Base-by-base conservation (phyloP, 1,284 basidiomycete species). In the Thecaphora thlaspeos region DNA sequence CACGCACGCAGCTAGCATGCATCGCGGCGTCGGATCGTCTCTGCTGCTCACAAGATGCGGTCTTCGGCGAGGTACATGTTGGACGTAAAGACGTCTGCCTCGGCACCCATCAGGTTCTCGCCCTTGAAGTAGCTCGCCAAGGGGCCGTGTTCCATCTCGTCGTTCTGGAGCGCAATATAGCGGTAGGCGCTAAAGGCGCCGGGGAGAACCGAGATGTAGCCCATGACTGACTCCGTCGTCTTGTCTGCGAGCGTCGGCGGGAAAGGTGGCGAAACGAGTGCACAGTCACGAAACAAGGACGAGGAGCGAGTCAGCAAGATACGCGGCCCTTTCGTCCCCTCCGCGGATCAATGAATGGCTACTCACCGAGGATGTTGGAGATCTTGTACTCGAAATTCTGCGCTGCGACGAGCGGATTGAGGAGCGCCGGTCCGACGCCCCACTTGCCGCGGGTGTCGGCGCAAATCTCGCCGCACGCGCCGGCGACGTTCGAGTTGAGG, bases 61-160 rank as follows among this genome's bases (percentile, higher is more conserved):
- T 94, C 80, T 51, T 80, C 78, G 32, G 61, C 75, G 14, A 77
- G 66, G 39, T 77, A 75, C 73, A 75, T 75, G 10, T 83, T 82
- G 37, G 88, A 91, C 0, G 90, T 95, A 78, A 96, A 97, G 38
- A 96, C 91, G 73, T 95, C 90, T 0, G 92, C 91, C 70, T 95
- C 90, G 21, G 87, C 85, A 9, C 91, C 91, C 65, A 91, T 87
- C 43, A 96, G 80, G 30, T 90, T 85, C 78, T 99, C 95, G 24
- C 95, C 94, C 77, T 95, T 92, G 82, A 98, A 98, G 79, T 98
- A 99, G 0, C 89, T 91, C 0, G 90, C 88, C 1, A 99, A 81
- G 0, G 95, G 95, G 0, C 94, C 95, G 19, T 84, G 81, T 0
- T 92, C 93, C 36, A 84, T 82, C 52, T 87, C 85, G 77, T 94